Evolutionary conservation across 2,329 filamentous ascomycete genomes (phyloP), one percentile per base, ranked within the genome.

Genomic region (Apiospora kogelbergensis): DNA sequence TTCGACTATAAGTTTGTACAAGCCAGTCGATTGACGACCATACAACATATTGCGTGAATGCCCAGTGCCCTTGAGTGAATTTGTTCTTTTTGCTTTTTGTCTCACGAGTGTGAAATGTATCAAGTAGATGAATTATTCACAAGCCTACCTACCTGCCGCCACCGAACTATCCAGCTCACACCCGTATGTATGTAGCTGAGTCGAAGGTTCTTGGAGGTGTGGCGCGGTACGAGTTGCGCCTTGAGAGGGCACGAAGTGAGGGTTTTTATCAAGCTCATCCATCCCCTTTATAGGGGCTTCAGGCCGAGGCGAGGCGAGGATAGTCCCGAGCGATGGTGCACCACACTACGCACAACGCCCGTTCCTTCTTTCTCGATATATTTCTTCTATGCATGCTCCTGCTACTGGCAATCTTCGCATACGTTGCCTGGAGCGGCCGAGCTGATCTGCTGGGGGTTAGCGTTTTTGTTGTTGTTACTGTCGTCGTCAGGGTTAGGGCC

Each of bases 331-430:
- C 9, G n/a, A 11, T 48, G 45, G n/a, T 3, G n/a, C 10, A 24
- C 45, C n/a, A 15, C 9, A 42, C n/a, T 5, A 37, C 60, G 22
- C 33, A 30, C 9, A 10, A 20, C 33, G 33, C 4, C 60, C 24
- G 2, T 41, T 63, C n/a, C 15, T 41, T 17, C 20, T 10, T 37
- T 37, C 15, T 17, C 26, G 11, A 1, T 71, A 64, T 67, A 37
- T 69, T 69, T 71, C 60, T 42, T 20, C n/a, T 64, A 6, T 30
- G 13, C 11, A 7, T 33, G 33, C 13, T 64, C 24, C 37, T 13
- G 17, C 63, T 42, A 80, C 67, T 79, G 73, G 68, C 80, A 81
- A 66, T 81, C 80, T 72, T 81, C 77, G 41, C 80, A 81, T 13
- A 75, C 11, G 68, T 57, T 60, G 68, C 15, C n/a, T 67, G 41